phyloP scores from a whole-genome alignment of 129 eudicot genomes.

The Dittrichia graveolens region DNA sequence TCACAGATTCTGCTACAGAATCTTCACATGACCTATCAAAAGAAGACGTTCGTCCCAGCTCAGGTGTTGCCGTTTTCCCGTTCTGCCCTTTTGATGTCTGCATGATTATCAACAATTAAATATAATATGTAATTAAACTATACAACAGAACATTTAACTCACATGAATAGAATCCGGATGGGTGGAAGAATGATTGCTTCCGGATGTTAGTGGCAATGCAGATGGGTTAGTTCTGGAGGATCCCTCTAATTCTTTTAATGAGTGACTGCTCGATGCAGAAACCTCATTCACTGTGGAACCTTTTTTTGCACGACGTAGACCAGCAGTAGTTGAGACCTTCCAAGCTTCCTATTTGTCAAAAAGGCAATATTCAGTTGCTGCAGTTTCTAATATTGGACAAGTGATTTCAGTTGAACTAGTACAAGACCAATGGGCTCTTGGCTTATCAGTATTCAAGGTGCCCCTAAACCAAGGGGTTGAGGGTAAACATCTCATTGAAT shows the following conservation, averaged over 20 bases:
- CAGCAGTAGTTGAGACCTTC: conserved; percentile 98
- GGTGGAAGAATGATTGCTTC: conserved; percentile 39
- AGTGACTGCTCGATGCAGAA: conserved; percentile 58
- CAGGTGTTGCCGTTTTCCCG: conserved; percentile 51
- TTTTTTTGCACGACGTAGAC: conserved; percentile 82
- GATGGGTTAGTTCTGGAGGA: conserved; percentile 58
- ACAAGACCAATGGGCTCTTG: no score
- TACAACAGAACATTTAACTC: conserved; percentile 26
- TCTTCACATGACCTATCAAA: conserved; percentile 95
- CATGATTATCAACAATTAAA: conserved; percentile 23
- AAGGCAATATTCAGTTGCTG: conserved; percentile 4
- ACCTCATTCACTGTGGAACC: conserved; percentile 58
- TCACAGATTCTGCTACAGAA: conserved; percentile 83
- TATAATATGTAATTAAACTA: conserved; percentile 12
- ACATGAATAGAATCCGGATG: conserved; percentile 65
- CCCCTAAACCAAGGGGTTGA: no score
- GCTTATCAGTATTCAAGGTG: no score
- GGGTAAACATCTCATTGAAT: no score
- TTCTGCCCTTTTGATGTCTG: conserved; percentile 68
- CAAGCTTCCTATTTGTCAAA: conserved; percentile 68
- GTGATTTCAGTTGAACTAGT: neutral
- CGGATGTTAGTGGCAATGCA: conserved; percentile 40
- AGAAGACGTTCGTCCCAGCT: conserved; percentile 79
- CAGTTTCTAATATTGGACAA: neutral
- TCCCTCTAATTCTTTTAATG: conserved; percentile 62